These are phyloP conservation scores for Phytopythium vexans DNA, from an alignment of 352 stramenopile genomes.

Conservation along the genomic window DNA sequence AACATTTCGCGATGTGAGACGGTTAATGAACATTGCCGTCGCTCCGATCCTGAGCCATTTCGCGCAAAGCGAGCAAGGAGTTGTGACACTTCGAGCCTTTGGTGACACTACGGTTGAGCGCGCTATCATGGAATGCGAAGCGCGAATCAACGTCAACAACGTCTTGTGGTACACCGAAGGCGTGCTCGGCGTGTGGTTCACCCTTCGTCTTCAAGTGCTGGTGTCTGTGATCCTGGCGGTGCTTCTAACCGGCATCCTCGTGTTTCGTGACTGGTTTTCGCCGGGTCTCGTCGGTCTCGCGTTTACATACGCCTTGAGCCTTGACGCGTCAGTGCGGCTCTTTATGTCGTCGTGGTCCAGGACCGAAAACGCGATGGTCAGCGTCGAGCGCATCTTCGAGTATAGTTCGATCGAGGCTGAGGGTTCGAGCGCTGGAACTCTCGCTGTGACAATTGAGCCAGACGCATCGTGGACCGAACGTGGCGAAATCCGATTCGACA, in stretches of 20 bases:
- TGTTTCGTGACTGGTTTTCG: conserved; percentile 24
- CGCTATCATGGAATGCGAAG: conserved; percentile 16
- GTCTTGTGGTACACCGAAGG: conserved; percentile 22
- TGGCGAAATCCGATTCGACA: conserved; percentile 71
- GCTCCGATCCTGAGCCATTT: conserved; percentile 41
- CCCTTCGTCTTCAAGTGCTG: conserved; percentile 41
- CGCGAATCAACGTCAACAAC: conserved; percentile 24
- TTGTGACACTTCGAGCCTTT: conserved; percentile 33
- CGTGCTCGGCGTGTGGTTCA: conserved; percentile 34
- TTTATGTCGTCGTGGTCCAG: conserved; percentile 26
- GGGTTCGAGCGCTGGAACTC: conserved; percentile 5
- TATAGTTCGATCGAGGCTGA: conserved; percentile 35
- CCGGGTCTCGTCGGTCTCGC: conserved; percentile 77
- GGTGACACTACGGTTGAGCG: conserved; percentile 15
- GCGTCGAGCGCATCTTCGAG: conserved; percentile 38
- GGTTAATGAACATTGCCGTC: conserved; percentile 28
- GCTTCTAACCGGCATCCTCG: conserved; percentile 29
- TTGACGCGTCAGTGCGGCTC: conserved; percentile 76
- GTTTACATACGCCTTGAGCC: conserved; percentile 84
- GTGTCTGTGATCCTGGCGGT: conserved; percentile 29
- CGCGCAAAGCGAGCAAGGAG: conserved; percentile 22
- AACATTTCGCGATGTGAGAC: conserved; percentile 40
- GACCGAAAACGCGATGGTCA: conserved; percentile 44
- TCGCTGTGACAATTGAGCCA: conserved; percentile 18
- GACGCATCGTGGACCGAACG: conserved; percentile 54